A percentile compares a stretch with the other conserved stretches of the same genome.
These are phyloP conservation scores for Claviceps sp. DNA, from an alignment of 2,329 filamentous ascomycete genomes.

Conservation along the genomic window DNA sequence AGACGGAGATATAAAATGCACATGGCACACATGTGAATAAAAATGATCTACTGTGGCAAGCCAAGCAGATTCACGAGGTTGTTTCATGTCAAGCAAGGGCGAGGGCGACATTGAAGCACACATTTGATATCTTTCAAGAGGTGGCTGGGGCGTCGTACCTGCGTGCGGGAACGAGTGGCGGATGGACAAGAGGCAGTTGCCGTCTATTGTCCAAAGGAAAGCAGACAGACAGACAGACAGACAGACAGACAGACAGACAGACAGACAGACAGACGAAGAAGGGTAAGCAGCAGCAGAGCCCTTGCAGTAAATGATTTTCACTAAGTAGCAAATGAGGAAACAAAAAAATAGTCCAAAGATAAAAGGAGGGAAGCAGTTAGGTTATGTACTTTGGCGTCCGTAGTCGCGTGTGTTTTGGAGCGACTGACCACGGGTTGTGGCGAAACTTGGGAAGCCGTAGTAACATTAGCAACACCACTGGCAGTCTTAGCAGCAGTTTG, in stretches of 20 bases:
- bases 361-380: conserved; percentile 3
- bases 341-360: too few relatives aligned
- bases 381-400: conserved; percentile 4
- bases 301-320: neutral
- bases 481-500: neutral
- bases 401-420: conserved; percentile 1
- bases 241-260: too few relatives aligned
- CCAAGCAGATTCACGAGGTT: neutral
- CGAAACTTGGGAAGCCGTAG: neutral
- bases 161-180: neutral
- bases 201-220: neutral
- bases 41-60: neutral
- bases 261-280: neutral
- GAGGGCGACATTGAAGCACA: neutral
- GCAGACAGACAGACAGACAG: neutral
- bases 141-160: neutral
- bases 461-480: neutral
- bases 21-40: neutral
- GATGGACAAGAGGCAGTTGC: neutral
- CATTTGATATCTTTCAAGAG: neutral
- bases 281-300: neutral
- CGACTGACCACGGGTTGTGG: conserved; percentile 1
- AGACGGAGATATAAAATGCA: neutral
- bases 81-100: neutral
- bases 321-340: neutral